Evolutionary conservation across 2,329 filamentous ascomycete species (phyloP).

Genomic region (Alternaria solani): DNA sequence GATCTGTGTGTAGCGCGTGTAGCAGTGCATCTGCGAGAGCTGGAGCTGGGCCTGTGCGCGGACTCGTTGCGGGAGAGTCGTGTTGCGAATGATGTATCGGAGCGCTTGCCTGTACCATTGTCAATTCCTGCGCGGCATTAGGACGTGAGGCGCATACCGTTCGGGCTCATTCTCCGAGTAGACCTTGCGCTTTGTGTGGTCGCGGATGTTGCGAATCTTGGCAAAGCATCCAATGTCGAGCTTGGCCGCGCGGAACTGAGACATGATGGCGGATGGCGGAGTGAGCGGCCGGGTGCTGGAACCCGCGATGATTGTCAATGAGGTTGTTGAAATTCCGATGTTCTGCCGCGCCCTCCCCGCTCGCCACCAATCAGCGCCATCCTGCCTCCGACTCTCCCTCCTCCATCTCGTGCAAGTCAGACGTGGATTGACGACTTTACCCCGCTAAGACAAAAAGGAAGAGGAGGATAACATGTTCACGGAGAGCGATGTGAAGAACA

Average conservation of each 20-base stretch:
- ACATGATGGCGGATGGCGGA: slow-evolving; percentile 43
- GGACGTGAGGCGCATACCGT: slow-evolving; percentile 65
- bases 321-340: slow-evolving; percentile 17
- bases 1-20: slow-evolving; percentile 92
- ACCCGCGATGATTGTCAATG: slow-evolving; percentile 13
- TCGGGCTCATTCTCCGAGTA: slow-evolving; percentile 88
- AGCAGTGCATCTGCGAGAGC: slow-evolving; percentile 93
- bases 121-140: slow-evolving; percentile 8
- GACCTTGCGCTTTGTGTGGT: slow-evolving; percentile 95
- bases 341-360: slow-evolving; percentile 18
- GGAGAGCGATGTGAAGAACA: slow-evolving; percentile 39
- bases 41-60: slow-evolving; percentile 93
- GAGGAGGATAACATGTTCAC: slow-evolving; percentile 40
- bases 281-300: slow-evolving; percentile 4
- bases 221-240: slow-evolving; percentile 88
- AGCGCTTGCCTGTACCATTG: slow-evolving; percentile 72
- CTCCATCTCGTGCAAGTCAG: background rate
- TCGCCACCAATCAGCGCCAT: slow-evolving; percentile 17
- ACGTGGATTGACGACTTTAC: background rate
- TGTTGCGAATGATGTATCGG: slow-evolving; percentile 90
- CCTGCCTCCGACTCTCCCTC: slow-evolving; percentile 8
- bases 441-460: slow-evolving; percentile 1
- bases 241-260: slow-evolving; percentile 88
- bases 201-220: slow-evolving; percentile 86
- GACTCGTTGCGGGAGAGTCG: slow-evolving; percentile 78